Percentiles rank a stretch among this genome's conserved stretches.
phyloP scores from a whole-genome alignment of 306 rosid species.

The Rosa persica region DNA sequence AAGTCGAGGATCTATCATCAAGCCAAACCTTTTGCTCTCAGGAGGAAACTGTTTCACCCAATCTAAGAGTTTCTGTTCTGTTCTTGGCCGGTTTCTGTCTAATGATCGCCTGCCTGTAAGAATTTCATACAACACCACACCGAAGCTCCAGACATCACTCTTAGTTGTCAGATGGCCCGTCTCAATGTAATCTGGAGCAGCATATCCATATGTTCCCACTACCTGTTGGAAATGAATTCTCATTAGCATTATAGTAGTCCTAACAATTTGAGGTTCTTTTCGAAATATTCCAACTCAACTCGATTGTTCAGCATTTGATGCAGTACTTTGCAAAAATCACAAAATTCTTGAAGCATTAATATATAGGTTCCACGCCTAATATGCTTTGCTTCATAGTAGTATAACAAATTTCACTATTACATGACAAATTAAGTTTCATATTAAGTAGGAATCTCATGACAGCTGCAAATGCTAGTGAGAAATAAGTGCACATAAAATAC shows the following conservation, averaged over 20 bases:
- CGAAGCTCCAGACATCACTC: constrained; percentile 91
- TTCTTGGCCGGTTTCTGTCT: constrained; percentile 66
- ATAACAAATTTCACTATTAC: background rate
- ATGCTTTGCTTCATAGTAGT: background rate
- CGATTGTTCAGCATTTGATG: background rate
- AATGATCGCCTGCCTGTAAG: constrained; percentile 71
- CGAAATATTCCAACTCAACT: background rate
- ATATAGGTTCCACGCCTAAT: background rate
- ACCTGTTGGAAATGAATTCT: constrained; percentile 42
- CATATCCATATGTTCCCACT: constrained; percentile 82
- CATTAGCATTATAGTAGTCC: constrained; percentile 6
- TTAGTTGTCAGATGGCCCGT: constrained; percentile 87
- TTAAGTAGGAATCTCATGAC: background rate
- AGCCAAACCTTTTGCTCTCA: constrained; percentile 49
- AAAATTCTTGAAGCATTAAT: background rate
- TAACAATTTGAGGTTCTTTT: background rate
- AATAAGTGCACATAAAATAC: constrained; percentile 28
- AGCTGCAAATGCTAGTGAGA: constrained; percentile 12
- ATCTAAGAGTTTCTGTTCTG: constrained; percentile 74
- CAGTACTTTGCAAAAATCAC: background rate
- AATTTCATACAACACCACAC: constrained; percentile 77
- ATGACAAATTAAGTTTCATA: background rate
- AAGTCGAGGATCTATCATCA: constrained; percentile 67
- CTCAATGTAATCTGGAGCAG: constrained; percentile 85
- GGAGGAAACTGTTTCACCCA: constrained; percentile 76